Evolutionary conservation across 805 yeast genomes (phyloP).

Genomic region (Candida fluviatilis): DNA sequence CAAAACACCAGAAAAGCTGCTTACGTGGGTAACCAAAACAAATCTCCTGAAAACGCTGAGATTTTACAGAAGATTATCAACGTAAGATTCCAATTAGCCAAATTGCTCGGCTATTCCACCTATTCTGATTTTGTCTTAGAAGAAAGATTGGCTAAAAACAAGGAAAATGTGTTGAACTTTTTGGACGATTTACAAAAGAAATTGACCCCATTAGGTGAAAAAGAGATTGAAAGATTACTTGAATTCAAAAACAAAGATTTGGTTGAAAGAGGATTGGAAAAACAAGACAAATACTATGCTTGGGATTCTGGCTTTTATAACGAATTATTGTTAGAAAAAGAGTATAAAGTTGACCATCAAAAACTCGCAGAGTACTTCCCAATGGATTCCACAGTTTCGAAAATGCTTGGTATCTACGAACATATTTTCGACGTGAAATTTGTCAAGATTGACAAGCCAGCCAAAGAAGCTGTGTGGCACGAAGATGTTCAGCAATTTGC

Average conservation of each 20-base stretch:
- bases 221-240: constrained; percentile 48
- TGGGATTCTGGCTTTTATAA: constrained; percentile 77
- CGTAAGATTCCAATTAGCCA: constrained; percentile 59
- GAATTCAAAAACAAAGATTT: constrained; percentile 53
- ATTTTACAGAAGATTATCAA: constrained; percentile 57
- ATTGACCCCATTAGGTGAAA: constrained; percentile 54
- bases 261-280: constrained; percentile 38
- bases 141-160: constrained; percentile 74
- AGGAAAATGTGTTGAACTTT: constrained; percentile 56
- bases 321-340: constrained; percentile 59
- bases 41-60: constrained; percentile 60
- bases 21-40: constrained; percentile 63
- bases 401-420: constrained; percentile 72
- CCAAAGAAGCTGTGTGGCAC: constrained; percentile 61
- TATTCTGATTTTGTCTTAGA: constrained; percentile 72
- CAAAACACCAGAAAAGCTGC: constrained; percentile 65
- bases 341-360: constrained; percentile 68
- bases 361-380: constrained; percentile 79
- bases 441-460: constrained; percentile 41
- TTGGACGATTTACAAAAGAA: constrained; percentile 57
- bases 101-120: constrained; percentile 59
- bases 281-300: constrained; percentile 41
- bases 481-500: constrained; percentile 71
- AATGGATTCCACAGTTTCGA: constrained; percentile 56
- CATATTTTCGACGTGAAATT: constrained; percentile 66